A percentile compares a stretch with the other conserved stretches of the same genome.
Evolutionary conservation across 805 yeast genomes (phyloP).

Genomic region (Ogataea pini): DNA sequence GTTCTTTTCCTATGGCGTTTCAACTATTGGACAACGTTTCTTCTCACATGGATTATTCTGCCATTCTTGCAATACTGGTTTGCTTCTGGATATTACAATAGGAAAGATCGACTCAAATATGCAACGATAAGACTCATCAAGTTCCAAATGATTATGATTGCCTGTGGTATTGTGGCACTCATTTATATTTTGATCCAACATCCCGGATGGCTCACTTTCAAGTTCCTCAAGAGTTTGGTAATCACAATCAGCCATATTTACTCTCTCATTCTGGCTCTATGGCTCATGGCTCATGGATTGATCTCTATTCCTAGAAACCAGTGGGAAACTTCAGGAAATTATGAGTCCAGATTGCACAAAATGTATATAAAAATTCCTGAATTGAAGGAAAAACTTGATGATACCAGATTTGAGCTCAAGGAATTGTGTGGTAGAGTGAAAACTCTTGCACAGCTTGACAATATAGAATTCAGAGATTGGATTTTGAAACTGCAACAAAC

Average conservation of each 20-base stretch:
- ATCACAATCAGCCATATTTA: constrained; percentile 79
- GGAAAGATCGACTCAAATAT: constrained; percentile 48
- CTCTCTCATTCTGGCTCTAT: constrained; percentile 69
- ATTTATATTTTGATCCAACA: constrained; percentile 55
- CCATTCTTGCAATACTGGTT: constrained; percentile 76
- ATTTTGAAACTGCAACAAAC: constrained; percentile 53
- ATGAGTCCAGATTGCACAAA: constrained; percentile 31
- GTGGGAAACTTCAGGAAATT: constrained; percentile 28
- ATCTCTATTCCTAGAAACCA: constrained; percentile 59
- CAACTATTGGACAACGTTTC: constrained; percentile 78
- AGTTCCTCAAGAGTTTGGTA: constrained; percentile 61
- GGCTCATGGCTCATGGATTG: constrained; percentile 85
- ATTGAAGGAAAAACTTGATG: constrained; percentile 61
- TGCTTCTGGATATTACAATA: constrained; percentile 64
- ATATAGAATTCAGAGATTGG: constrained; percentile 61
- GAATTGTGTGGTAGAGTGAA: constrained; percentile 63
- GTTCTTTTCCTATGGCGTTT: constrained; percentile 67
- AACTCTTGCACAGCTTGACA: constrained; percentile 48
- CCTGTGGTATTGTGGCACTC: constrained; percentile 52
- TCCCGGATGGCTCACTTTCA: constrained; percentile 34
- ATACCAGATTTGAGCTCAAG: constrained; percentile 58
- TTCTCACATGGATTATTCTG: constrained; percentile 73
- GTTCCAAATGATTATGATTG: constrained; percentile 60
- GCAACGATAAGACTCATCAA: constrained; percentile 57
- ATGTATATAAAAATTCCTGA: constrained; percentile 56